A percentile compares a stretch with the other conserved stretches of the same genome.
Conservation (phyloP, 345 rosid species). For the Diplotaxis tenuifolia region DNA sequence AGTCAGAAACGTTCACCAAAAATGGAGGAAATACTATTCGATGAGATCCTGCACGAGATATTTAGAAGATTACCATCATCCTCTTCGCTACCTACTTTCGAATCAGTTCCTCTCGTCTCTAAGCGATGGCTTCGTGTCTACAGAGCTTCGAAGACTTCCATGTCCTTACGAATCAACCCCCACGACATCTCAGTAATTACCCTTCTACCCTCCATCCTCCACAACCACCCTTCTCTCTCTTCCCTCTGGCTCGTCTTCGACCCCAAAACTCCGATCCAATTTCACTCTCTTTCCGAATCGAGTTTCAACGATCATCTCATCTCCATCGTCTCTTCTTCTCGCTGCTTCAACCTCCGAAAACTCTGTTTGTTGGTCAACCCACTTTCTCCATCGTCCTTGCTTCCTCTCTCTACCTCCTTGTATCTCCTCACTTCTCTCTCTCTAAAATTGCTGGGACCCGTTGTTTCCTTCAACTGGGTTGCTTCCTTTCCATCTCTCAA, state of each 20-base stretch:
- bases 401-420: slow-evolving; percentile 48
- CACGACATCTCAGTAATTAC: slow-evolving; percentile 30
- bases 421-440: slow-evolving; percentile 62
- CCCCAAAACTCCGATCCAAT: not conserved
- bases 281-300: not conserved
- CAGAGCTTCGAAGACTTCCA: slow-evolving; percentile 61
- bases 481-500: slow-evolving; percentile 52
- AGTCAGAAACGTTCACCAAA: not conserved
- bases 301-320: slow-evolving; percentile 41
- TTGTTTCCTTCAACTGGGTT: slow-evolving; percentile 60
- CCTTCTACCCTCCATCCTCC: slow-evolving; percentile 53
- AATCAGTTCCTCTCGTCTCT: slow-evolving; percentile 65
- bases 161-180: slow-evolving; percentile 55
- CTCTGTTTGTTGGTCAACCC: slow-evolving; percentile 65
- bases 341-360: slow-evolving; percentile 46
- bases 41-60: slow-evolving; percentile 78
- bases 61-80: slow-evolving; percentile 52
- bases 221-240: slow-evolving; percentile 56
- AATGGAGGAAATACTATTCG: slow-evolving; percentile 67
- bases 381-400: slow-evolving; percentile 45
- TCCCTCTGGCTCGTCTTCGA: slow-evolving; percentile 39
- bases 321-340: slow-evolving; percentile 43
- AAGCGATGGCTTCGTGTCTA: slow-evolving; percentile 88
- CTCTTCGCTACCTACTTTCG: slow-evolving; percentile 34
- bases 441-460: slow-evolving; percentile 49